Conservation (phyloP, 139 green algal species). For the Chlamydomonas urium region DNA sequence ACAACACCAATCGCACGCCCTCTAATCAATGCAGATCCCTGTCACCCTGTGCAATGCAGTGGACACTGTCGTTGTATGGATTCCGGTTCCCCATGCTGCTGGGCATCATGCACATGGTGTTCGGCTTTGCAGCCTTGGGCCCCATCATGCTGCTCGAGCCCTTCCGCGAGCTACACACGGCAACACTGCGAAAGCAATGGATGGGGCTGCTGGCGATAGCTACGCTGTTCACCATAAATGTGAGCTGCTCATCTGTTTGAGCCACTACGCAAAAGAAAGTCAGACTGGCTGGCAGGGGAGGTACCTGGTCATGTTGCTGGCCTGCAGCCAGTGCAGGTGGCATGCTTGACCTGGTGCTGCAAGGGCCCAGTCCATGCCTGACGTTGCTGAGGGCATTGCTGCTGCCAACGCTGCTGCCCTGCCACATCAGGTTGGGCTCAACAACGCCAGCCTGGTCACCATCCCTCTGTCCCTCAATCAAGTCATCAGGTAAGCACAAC, state of each 20-base stretch:
- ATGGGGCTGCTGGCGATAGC: slow-evolving; percentile 19
- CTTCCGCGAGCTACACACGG: slow-evolving; percentile 24
- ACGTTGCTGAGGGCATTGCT: too few species aligned
- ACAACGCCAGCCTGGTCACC: slow-evolving; percentile 39
- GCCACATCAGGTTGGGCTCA: slow-evolving; percentile 43
- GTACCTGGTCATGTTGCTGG: too few species aligned
- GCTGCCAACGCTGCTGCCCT: too few species aligned
- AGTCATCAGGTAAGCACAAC: slow-evolving; percentile 38
- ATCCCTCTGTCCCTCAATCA: slow-evolving; percentile 49
- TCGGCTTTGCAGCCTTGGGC: slow-evolving; percentile 29
- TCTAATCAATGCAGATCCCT: too few species aligned
- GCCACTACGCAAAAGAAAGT: too few species aligned
- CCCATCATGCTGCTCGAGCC: slow-evolving; percentile 28
- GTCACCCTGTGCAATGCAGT: too few species aligned
- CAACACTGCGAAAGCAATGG: slow-evolving; percentile 27
- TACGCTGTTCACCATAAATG: slow-evolving; percentile 25
- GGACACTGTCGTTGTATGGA: slow-evolving; percentile 40
- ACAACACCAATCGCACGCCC: too few species aligned
- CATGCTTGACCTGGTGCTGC: too few species aligned
- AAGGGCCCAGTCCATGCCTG: too few species aligned
- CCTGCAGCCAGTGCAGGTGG: too few species aligned
- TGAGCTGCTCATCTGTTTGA: too few species aligned
- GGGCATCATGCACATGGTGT: slow-evolving; percentile 43
- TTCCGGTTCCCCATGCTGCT: slow-evolving; percentile 52
- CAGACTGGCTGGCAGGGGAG: too few species aligned